Evolutionary conservation across 257 asterid species (phyloP).

Genomic region (Linderniella brevidens): DNA sequence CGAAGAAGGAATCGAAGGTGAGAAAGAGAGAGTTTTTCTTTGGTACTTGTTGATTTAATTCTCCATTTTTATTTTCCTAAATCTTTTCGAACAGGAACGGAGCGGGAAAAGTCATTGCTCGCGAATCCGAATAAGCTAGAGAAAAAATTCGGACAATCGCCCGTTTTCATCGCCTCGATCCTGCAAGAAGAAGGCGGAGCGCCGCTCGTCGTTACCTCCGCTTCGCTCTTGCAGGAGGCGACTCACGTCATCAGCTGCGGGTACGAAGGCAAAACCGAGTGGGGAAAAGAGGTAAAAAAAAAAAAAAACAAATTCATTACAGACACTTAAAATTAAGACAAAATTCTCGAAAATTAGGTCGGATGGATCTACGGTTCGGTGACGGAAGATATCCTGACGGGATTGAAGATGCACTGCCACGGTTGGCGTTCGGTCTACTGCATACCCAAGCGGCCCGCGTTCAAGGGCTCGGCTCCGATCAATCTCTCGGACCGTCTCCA

Average conservation of each 20-base stretch:
- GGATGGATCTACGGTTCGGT: conserved; percentile 99
- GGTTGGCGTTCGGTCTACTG: conserved; percentile 98
- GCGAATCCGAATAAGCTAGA: conserved; percentile 79
- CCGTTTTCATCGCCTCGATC: conserved; percentile 78
- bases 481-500: conserved; percentile 94
- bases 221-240: conserved; percentile 93
- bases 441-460: conserved; percentile 71
- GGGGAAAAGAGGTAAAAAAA: conserved; percentile 99
- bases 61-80: no score
- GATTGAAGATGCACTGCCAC: conserved; percentile 96
- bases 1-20: conserved; percentile 92
- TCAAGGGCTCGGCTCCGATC: conserved; percentile 93
- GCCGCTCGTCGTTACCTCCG: conserved; percentile 76
- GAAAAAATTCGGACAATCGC: conserved; percentile 91
- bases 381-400: conserved; percentile 94
- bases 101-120: conserved; percentile 56
- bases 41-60: no score
- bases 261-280: conserved; percentile 90
- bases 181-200: conserved; percentile 84
- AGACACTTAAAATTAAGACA: no score
- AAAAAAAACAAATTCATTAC: no score
- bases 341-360: conserved; percentile 28
- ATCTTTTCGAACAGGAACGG: conserved; percentile 36
- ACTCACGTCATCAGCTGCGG: conserved; percentile 95
- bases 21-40: conserved; percentile 4